phyloP scores from a whole-genome alignment of 169 alveolate genomes.

The Plasmodium falciparum region DNA sequence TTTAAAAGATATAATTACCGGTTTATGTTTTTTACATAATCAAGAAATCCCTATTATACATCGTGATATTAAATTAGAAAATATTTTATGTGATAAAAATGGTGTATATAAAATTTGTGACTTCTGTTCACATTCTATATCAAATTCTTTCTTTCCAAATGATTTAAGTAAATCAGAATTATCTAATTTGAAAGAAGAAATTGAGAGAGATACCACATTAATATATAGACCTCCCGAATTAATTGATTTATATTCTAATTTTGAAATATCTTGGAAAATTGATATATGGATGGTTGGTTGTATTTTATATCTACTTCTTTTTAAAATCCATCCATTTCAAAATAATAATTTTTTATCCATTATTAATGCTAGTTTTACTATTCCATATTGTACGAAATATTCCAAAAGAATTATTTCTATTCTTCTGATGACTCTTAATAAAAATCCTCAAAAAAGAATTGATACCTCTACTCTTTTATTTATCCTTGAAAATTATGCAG shows the following conservation, averaged over 20 bases:
- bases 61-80: conserved; percentile 90
- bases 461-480: conserved; percentile 66
- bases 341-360: conserved; percentile 77
- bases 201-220: conserved; percentile 91
- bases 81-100: conserved; percentile 73
- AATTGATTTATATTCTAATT: conserved; percentile 87
- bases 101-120: conserved; percentile 91
- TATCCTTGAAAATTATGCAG: conserved; percentile 69
- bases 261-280: conserved; percentile 86
- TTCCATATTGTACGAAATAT: conserved; percentile 29
- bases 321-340: conserved; percentile 81
- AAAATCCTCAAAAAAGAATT: conserved; percentile 56
- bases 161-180: conserved; percentile 57
- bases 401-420: conserved; percentile 64
- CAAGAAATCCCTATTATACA: conserved; percentile 90
- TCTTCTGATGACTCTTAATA: conserved; percentile 45
- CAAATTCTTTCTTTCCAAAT: conserved; percentile 74
- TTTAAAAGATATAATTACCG: conserved; percentile 79
- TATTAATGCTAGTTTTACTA: conserved; percentile 74
- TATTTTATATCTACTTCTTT: conserved; percentile 85
- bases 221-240: conserved; percentile 94
- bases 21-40: conserved; percentile 86
- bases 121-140: conserved; percentile 89
- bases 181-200: conserved; percentile 84
- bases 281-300: conserved; percentile 94